Conservation (phyloP, 2,329 filamentous ascomycete genomes). For the Magnaporthiopsis poae region DNA sequence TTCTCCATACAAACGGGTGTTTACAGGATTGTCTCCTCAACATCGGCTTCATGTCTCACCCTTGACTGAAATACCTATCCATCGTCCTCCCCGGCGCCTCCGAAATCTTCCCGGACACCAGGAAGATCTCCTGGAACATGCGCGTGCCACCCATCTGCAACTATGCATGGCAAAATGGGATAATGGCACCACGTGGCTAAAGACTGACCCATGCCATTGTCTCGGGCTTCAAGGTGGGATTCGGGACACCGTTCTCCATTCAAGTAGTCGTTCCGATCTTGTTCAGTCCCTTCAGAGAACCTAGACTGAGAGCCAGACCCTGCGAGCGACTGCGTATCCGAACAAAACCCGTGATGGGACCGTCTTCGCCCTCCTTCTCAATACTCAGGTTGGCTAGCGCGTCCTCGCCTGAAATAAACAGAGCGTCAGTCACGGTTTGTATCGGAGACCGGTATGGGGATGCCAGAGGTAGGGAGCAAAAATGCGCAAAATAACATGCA, state of each 20-base stretch:
- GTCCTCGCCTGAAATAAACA: constrained; percentile 67
- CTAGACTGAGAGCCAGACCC: constrained; percentile 84
- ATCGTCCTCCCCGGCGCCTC: too few species aligned
- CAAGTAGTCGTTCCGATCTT: constrained; percentile 51
- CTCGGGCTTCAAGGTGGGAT: background rate
- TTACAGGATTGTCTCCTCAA: background rate
- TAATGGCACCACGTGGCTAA: background rate
- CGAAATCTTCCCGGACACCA: background rate
- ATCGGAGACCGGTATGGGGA: constrained; percentile 18
- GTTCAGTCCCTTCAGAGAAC: constrained; percentile 87
- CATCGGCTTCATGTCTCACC: background rate
- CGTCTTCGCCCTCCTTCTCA: constrained; percentile 91
- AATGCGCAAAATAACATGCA: background rate
- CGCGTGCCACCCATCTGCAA: background rate
- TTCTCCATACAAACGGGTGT: background rate
- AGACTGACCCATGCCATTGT: background rate
- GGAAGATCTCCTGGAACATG: background rate
- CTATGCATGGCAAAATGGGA: background rate
- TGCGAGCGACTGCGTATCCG: constrained; percentile 95
- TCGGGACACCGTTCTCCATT: constrained; percentile 4
- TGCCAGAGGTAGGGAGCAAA: background rate
- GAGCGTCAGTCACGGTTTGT: background rate
- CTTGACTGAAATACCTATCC: background rate
- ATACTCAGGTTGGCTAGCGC: constrained; percentile 94
- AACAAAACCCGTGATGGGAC: constrained; percentile 92